Evolutionary conservation across 2,329 filamentous ascomycete genomes (phyloP).

Genomic region (Hypoxylon sp.): DNA sequence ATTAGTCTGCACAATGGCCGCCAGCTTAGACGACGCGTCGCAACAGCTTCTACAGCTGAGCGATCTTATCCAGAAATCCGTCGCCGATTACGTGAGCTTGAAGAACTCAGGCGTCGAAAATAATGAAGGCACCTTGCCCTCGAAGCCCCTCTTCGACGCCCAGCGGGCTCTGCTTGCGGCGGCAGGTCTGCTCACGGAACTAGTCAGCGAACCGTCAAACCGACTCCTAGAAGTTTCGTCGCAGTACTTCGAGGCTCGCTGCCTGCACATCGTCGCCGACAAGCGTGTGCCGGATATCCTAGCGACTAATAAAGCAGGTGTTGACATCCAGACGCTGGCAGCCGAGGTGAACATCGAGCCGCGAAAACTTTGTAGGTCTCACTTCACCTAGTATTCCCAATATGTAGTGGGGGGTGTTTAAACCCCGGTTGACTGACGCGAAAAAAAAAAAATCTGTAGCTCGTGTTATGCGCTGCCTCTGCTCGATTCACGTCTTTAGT

Average conservation of each 20-base stretch:
- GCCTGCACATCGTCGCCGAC: conserved; percentile 52
- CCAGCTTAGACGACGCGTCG: conserved; percentile 21
- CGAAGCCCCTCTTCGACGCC: conserved; percentile 49
- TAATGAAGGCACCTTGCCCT: conserved; percentile 16
- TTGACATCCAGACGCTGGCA: conserved; percentile 45
- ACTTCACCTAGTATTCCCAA: conserved; percentile 1
- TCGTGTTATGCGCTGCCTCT: conserved; percentile 52
- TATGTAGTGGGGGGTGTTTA: background rate
- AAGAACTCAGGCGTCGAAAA: conserved; percentile 6
- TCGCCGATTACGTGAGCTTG: conserved; percentile 9
- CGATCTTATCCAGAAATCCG: conserved; percentile 37
- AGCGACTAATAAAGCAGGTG: conserved; percentile 42
- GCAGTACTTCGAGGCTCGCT: conserved; percentile 52
- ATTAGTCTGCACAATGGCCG: conserved; percentile 15
- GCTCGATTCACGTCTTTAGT: conserved; percentile 52
- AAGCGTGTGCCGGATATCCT: conserved; percentile 52
- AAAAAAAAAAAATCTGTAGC: conserved; percentile 44
- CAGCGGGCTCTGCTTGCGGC: conserved; percentile 50
- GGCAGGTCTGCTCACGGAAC: conserved; percentile 51
- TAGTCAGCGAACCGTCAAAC: conserved; percentile 50
- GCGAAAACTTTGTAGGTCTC: conserved; percentile 48
- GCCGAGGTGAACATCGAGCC: conserved; percentile 47
- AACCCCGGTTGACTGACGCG: background rate
- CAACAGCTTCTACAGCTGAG: conserved; percentile 35
- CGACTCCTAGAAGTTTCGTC: conserved; percentile 51